These are phyloP conservation scores for Blastobotrys parvus DNA, from an alignment of 805 yeast species.

Conservation along the genomic window DNA sequence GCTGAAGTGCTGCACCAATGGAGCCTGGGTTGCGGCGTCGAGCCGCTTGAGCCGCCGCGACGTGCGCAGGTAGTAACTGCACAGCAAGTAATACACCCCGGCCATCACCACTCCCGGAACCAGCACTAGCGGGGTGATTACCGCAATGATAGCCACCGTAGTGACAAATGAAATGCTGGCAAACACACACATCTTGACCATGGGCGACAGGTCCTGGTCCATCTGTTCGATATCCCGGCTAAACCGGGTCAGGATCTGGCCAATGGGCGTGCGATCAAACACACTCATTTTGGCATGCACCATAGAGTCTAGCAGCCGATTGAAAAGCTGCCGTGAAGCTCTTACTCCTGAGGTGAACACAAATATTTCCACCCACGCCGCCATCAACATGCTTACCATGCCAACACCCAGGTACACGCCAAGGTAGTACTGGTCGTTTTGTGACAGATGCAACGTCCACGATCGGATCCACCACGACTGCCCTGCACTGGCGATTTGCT, in stretches of 20 bases:
- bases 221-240: slow-evolving; percentile 91
- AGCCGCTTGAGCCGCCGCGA: slow-evolving; percentile 88
- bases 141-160: slow-evolving; percentile 60
- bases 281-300: slow-evolving; percentile 77
- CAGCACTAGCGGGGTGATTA: slow-evolving; percentile 79
- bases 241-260: slow-evolving; percentile 93
- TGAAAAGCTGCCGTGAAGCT: slow-evolving; percentile 73
- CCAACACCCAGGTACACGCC: slow-evolving; percentile 65
- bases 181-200: slow-evolving; percentile 61
- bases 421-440: slow-evolving; percentile 63
- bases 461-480: slow-evolving; percentile 84
- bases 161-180: slow-evolving; percentile 60
- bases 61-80: slow-evolving; percentile 62
- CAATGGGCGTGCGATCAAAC: slow-evolving; percentile 92
- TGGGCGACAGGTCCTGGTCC: slow-evolving; percentile 85
- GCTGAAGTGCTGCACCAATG: slow-evolving; percentile 93
- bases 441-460: no score
- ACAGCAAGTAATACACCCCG: slow-evolving; percentile 38
- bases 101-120: slow-evolving; percentile 63
- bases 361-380: slow-evolving; percentile 51
- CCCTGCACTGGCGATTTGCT: slow-evolving; percentile 52
- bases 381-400: slow-evolving; percentile 43
- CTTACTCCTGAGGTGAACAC: slow-evolving; percentile 61
- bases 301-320: slow-evolving; percentile 51
- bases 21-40: slow-evolving; percentile 85